These are phyloP conservation scores for Eremothecium sinecaudum DNA, from an alignment of 1,139 yeast species.

Conservation along the genomic window DNA sequence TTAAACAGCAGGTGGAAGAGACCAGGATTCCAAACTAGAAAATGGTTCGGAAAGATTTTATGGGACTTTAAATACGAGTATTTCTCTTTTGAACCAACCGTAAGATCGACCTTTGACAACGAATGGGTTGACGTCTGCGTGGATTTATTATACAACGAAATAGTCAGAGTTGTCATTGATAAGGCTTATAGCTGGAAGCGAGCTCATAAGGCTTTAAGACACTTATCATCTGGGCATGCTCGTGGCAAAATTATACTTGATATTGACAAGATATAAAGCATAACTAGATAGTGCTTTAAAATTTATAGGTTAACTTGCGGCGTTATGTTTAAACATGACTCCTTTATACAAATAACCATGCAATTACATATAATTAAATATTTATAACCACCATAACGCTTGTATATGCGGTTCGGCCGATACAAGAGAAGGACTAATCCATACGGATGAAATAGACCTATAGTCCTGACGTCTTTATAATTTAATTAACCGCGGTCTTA, in stretches of 20 bases:
- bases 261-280: too few species aligned
- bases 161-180: constrained; percentile 40
- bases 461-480: too few species aligned
- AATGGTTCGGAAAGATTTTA: constrained; percentile 27
- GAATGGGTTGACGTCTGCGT: constrained; percentile 32
- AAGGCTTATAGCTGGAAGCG: constrained; percentile 45
- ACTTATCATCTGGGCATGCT: constrained; percentile 42
- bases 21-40: constrained; percentile 35
- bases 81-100: constrained; percentile 30
- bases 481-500: not conserved
- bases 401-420: too few species aligned
- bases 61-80: constrained; percentile 33
- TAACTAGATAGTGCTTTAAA: too few species aligned
- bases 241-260: constrained; percentile 55
- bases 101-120: constrained; percentile 19
- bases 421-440: too few species aligned
- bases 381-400: too few species aligned
- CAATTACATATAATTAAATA: too few species aligned
- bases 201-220: constrained; percentile 43
- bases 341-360: too few species aligned
- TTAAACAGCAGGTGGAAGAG: constrained; percentile 32
- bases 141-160: constrained; percentile 38
- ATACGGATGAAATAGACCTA: too few species aligned
- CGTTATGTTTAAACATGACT: too few species aligned
- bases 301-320: too few species aligned